phyloP scores from a whole-genome alignment of 176 grass and related monocot genomes.

The Oryza brachyantha region DNA sequence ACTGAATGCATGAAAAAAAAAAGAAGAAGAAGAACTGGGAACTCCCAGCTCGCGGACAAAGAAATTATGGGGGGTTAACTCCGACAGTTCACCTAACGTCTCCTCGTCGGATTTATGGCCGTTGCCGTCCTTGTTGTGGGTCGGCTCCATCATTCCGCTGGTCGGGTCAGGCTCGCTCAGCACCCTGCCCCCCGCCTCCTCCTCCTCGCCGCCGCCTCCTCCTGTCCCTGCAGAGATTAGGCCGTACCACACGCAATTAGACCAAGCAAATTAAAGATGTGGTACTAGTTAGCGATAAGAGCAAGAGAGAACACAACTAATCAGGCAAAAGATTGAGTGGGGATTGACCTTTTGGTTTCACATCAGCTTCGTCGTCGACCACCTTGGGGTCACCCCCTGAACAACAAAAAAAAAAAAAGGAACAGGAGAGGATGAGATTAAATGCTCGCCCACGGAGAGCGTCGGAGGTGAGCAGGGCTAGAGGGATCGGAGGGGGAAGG shows the following conservation, averaged over 20 bases:
- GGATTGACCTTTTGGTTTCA: conserved; percentile 36
- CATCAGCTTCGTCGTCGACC: conserved; percentile 42
- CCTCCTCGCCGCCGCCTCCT: conserved; percentile 29
- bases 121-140: conserved; percentile 3
- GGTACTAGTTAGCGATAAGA: neutral
- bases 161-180: conserved; percentile 52
- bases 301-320: neutral
- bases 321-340: neutral
- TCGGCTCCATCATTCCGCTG: conserved; percentile 40
- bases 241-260: neutral
- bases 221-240: conserved; percentile 12
- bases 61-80: conserved; percentile 16
- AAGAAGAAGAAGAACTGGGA: too few species aligned
- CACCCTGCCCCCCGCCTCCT: conserved; percentile 36
- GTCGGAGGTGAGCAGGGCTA: neutral
- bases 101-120: neutral
- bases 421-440: neutral
- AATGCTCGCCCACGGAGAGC: neutral
- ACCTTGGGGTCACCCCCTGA: conserved; percentile 49
- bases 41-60: neutral
- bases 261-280: neutral
- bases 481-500: neutral
- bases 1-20: neutral
- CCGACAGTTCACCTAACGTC: conserved; percentile 26
- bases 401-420: neutral